Base-by-base conservation (phyloP, 1,284 basidiomycete genomes). In the Marasmius fiardii region DNA sequence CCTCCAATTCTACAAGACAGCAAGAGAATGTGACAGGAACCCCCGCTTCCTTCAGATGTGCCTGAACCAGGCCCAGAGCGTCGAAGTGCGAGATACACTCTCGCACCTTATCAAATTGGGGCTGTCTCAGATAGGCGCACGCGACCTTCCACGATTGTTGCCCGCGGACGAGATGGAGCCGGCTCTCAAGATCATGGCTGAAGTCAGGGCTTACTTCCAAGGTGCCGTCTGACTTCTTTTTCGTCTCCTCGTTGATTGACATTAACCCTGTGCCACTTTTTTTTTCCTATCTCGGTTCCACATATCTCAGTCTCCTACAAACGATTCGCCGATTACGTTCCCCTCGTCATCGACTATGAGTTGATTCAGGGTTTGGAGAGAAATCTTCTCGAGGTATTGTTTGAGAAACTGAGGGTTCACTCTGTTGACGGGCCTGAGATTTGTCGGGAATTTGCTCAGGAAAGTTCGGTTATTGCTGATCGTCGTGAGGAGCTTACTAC, bases 271-370 rank as follows among this genome's bases (percentile, higher is more conserved):
- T n/a, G n/a, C n/a, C n/a, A n/a, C n/a, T n/a, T n/a, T n/a, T n/a
- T n/a, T n/a, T n/a, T n/a, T n/a, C n/a, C n/a, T n/a, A n/a, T n/a
- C n/a, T n/a, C n/a, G n/a, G n/a, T n/a, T n/a, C n/a, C n/a, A n/a
- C n/a, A n/a, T n/a, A n/a, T 35, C 43, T 45, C 57, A 88, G 88
- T 90, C 1, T 77, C 87, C 0, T 88, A 84, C 65, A 88, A 88
- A 65, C 80, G 88, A 0, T 83, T 88, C 51, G 71, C 73, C 0
- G 88, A 91, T 59, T 80, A 79, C 56, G 65, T 90, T 1, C 83
- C 86, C 0, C 73, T 82, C 51, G 78, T 81, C 0, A 81, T 91
- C 56, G 88, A 90, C 64, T 65, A 76, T 50, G 81, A 83, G 34
- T 77, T 90, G 16, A 71, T 91, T 1, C 68, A 72, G 37, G 80